phyloP scores from a whole-genome alignment of 2,329 filamentous ascomycete species.

The Sporothrix protearum region DNA sequence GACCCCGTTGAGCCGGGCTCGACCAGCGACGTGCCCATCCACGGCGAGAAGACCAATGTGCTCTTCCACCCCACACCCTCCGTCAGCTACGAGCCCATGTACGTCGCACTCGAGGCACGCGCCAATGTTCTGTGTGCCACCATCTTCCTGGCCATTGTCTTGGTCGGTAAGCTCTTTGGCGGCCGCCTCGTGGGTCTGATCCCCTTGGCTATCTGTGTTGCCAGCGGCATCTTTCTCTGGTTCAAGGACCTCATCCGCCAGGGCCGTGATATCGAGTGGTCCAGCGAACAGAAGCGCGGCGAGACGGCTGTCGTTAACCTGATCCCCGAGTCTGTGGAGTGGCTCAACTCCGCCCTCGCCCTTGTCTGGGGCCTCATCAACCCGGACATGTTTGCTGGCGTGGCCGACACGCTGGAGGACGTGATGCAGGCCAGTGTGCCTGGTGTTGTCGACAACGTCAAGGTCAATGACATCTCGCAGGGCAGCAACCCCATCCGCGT shows the following conservation, averaged over 20 bases:
- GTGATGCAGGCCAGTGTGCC: conserved; percentile 97
- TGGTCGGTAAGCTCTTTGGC: conserved; percentile 76
- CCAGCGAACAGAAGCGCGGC: conserved; percentile 78
- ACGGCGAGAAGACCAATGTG: conserved; percentile 94
- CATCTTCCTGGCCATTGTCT: conserved; percentile 68
- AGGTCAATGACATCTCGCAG: conserved; percentile 91
- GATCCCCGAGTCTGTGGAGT: conserved; percentile 88
- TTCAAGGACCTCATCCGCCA: conserved; percentile 80
- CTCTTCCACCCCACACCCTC: conserved; percentile 92
- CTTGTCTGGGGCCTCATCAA: conserved; percentile 90
- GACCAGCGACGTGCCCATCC: conserved; percentile 91
- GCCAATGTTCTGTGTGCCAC: conserved; percentile 67
- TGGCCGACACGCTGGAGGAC: conserved; percentile 91
- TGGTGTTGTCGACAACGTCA: conserved; percentile 86
- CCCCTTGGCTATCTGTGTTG: conserved; percentile 66
- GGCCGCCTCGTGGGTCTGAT: conserved; percentile 73
- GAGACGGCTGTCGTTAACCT: conserved; percentile 83
- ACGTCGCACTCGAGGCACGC: conserved; percentile 67
- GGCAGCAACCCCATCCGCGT: conserved; percentile 87
- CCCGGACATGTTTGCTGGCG: conserved; percentile 86
- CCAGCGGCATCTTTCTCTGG: conserved; percentile 83
- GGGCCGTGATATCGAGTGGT: conserved; percentile 82
- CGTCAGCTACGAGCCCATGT: conserved; percentile 87
- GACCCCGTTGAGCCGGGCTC: conserved; percentile 77
- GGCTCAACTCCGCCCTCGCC: conserved; percentile 87